phyloP scores from a whole-genome alignment of 2,329 filamentous ascomycete species.

The Fonsecaea erecta region DNA sequence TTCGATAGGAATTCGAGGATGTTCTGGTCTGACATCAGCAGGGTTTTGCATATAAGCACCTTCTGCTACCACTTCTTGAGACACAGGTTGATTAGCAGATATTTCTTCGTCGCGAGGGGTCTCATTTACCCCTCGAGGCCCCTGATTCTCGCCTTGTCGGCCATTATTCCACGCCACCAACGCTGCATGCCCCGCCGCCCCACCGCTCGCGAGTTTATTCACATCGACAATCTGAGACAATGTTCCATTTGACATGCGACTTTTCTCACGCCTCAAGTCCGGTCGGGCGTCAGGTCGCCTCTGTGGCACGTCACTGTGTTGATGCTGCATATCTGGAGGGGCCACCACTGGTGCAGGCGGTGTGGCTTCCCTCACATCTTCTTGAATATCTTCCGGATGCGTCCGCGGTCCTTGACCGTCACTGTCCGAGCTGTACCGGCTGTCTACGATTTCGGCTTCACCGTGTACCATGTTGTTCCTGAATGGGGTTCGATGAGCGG shows the following conservation, averaged over 20 bases:
- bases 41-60: conserved; percentile 25
- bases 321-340: conserved; percentile 80
- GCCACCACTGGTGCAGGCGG: conserved; percentile 76
- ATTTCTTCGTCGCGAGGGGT: conserved; percentile 36
- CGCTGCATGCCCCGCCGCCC: conserved; percentile 45
- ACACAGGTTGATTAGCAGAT: conserved; percentile 34
- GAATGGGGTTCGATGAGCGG: conserved; percentile 41
- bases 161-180: conserved; percentile 48
- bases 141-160: conserved; percentile 42
- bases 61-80: conserved; percentile 40
- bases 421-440: conserved; percentile 48
- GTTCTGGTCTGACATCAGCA: conserved; percentile 29
- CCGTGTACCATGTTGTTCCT: conserved; percentile 29
- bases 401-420: conserved; percentile 39
- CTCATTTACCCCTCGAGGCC: conserved; percentile 49
- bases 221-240: conserved; percentile 78
- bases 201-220: conserved; percentile 49
- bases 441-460: conserved; percentile 40
- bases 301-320: conserved; percentile 70
- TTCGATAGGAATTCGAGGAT: conserved; percentile 37
- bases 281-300: conserved; percentile 74
- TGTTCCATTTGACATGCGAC: conserved; percentile 80
- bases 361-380: conserved; percentile 54
- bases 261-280: conserved; percentile 79
- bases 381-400: conserved; percentile 40